Conservation (phyloP, 1,284 basidiomycete species). For the Ganoderma lucidum region DNA sequence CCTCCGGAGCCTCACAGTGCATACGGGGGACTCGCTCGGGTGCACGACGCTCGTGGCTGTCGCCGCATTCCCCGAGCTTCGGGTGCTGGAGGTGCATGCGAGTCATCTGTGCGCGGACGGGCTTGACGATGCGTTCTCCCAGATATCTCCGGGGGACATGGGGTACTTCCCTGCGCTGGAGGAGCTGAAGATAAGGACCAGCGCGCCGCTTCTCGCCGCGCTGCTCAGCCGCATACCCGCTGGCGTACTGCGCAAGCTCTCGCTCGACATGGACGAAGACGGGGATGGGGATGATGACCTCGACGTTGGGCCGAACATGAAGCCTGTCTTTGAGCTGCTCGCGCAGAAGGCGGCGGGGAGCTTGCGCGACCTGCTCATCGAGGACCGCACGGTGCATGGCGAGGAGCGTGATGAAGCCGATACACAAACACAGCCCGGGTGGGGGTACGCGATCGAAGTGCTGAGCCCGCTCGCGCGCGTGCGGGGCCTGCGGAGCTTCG, state of each 20-base stretch:
- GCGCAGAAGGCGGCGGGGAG: slow-evolving; percentile 44
- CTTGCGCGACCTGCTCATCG: slow-evolving; percentile 54
- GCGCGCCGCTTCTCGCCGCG: slow-evolving; percentile 38
- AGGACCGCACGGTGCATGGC: slow-evolving; percentile 39
- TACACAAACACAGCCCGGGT: too few species aligned
- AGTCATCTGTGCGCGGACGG: slow-evolving; percentile 47
- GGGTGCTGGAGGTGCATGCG: slow-evolving; percentile 57
- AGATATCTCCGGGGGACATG: background rate
- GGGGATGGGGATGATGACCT: background rate
- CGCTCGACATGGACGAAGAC: slow-evolving; percentile 49
- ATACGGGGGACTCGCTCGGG: slow-evolving; percentile 51
- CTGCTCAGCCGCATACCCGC: slow-evolving; percentile 47
- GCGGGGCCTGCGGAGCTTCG: slow-evolving; percentile 47
- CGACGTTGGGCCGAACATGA: slow-evolving; percentile 6
- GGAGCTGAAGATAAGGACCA: slow-evolving; percentile 53
- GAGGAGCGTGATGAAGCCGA: too few species aligned
- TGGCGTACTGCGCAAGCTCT: slow-evolving; percentile 47
- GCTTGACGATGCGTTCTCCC: slow-evolving; percentile 39
- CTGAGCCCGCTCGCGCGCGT: slow-evolving; percentile 45
- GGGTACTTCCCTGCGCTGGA: slow-evolving; percentile 51
- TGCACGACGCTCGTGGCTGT: slow-evolving; percentile 51
- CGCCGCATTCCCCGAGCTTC: slow-evolving; percentile 50
- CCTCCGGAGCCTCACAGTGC: slow-evolving; percentile 53
- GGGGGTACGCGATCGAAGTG: too few species aligned
- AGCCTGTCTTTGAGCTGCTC: slow-evolving; percentile 48